These are phyloP conservation scores for Macrolepiota albuminosa DNA, from an alignment of 768 basidiomycete genomes.

Conservation along the genomic window DNA sequence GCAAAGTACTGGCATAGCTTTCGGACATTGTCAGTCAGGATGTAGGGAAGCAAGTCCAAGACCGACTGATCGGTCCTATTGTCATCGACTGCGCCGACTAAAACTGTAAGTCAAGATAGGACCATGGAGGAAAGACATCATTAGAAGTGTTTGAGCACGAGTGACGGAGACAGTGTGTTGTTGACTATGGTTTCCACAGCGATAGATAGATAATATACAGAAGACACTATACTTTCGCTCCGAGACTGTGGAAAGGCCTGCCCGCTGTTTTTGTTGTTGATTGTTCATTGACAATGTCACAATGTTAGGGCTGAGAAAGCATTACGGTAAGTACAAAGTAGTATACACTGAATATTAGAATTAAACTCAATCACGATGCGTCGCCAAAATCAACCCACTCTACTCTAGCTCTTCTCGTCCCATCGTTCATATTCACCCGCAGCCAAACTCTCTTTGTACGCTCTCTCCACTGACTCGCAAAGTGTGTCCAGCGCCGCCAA, in stretches of 20 bases:
- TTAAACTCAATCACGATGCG: constrained; percentile 11
- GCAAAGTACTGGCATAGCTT: not conserved
- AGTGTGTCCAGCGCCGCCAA: constrained; percentile 75
- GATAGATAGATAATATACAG: not conserved
- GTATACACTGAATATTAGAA: constrained; percentile 7
- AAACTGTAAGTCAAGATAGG: too few relatives aligned
- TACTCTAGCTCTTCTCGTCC: constrained; percentile 56
- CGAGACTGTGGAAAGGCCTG: too few relatives aligned
- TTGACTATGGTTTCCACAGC: not conserved
- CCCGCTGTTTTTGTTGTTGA: not conserved
- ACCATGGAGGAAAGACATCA: too few relatives aligned
- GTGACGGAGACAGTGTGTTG: not conserved
- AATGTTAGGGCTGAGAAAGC: not conserved
- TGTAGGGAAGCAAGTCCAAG: too few relatives aligned
- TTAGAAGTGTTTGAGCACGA: too few relatives aligned
- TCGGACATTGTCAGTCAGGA: too few relatives aligned
- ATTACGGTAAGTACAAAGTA: constrained; percentile 6
- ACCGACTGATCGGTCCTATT: too few relatives aligned
- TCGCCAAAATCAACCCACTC: not conserved
- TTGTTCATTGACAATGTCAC: not conserved
- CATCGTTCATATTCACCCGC: constrained; percentile 56
- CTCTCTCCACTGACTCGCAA: constrained; percentile 64
- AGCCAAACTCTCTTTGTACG: constrained; percentile 57
- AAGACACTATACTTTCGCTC: not conserved
- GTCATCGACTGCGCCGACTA: too few relatives aligned